These are phyloP conservation scores for Boletus smithii DNA, from an alignment of 1,284 basidiomycete genomes.

Conservation along the genomic window DNA sequence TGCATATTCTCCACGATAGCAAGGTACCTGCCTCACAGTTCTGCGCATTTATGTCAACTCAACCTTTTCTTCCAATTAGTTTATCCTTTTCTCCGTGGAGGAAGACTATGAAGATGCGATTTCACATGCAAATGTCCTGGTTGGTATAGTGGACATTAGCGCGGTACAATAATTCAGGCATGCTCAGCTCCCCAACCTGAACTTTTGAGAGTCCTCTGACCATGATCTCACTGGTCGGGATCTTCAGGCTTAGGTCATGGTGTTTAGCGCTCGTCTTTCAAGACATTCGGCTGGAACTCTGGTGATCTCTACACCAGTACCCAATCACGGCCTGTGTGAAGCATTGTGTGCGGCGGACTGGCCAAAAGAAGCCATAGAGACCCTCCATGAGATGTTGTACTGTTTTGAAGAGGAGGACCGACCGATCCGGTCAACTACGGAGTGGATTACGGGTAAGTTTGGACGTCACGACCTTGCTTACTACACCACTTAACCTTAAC, in stretches of 20 bases:
- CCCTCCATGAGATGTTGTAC: not conserved
- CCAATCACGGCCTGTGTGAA: not conserved
- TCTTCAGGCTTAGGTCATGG: not conserved
- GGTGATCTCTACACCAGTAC: not conserved
- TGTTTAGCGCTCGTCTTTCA: not conserved
- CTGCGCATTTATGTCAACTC: not conserved
- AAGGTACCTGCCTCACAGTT: not conserved
- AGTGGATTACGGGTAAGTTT: slow-evolving; percentile 1
- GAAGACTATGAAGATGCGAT: slow-evolving; percentile 1
- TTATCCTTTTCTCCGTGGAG: slow-evolving; percentile 1
- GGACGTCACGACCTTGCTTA: not conserved
- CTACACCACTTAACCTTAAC: not conserved
- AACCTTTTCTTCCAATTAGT: not conserved
- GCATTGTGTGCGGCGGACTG: not conserved
- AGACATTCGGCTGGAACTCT: slow-evolving; percentile 5
- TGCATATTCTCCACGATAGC: not conserved
- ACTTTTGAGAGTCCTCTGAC: slow-evolving; percentile 1
- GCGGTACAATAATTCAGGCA: slow-evolving; percentile 3
- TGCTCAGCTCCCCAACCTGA: not conserved
- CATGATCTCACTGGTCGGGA: not conserved
- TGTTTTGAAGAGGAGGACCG: not conserved
- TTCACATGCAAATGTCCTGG: not conserved
- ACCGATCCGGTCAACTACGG: slow-evolving; percentile 1
- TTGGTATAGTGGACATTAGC: not conserved
- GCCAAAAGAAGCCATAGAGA: slow-evolving; percentile 5